phyloP scores from a whole-genome alignment of 2,329 filamentous ascomycete species.

The Pezicula neosporulosa region DNA sequence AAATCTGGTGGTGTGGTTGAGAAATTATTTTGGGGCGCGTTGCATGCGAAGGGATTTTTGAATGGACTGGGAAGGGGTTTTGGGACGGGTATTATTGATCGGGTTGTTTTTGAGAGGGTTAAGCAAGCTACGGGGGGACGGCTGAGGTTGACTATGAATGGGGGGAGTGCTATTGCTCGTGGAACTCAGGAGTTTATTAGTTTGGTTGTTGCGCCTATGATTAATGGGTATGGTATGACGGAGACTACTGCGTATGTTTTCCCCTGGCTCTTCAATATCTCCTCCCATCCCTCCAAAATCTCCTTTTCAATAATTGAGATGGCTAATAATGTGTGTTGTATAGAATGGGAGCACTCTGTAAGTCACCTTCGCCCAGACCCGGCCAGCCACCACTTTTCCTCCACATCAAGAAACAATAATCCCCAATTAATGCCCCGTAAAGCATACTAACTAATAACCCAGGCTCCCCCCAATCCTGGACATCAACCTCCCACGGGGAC shows the following conservation, averaged over 20 bases:
- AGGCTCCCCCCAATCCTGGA: slow-evolving; percentile 74
- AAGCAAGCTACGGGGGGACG: slow-evolving; percentile 82
- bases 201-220: slow-evolving; percentile 86
- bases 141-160: slow-evolving; percentile 87
- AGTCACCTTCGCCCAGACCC: too few relatives aligned
- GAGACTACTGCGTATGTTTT: slow-evolving; percentile 66
- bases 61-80: slow-evolving; percentile 44
- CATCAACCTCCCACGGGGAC: slow-evolving; percentile 70
- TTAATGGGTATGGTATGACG: slow-evolving; percentile 87
- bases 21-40: slow-evolving; percentile 70
- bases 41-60: slow-evolving; percentile 55
- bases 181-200: slow-evolving; percentile 88
- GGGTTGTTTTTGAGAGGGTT: slow-evolving; percentile 84
- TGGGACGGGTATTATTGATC: slow-evolving; percentile 67
- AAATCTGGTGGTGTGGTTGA: slow-evolving; percentile 61
- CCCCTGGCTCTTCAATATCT: too few relatives aligned
- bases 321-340: slow-evolving; percentile 48
- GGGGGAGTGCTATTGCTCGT: slow-evolving; percentile 81
- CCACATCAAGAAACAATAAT: too few relatives aligned
- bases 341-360: slow-evolving; percentile 71
- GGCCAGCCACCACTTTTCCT: too few relatives aligned
- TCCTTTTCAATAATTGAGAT: too few relatives aligned
- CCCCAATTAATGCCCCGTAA: too few relatives aligned
- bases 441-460: too few relatives aligned
- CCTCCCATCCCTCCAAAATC: too few relatives aligned